A percentile compares a stretch with the other conserved stretches of the same genome.
Evolutionary conservation across 2,329 filamentous ascomycete genomes (phyloP).

Genomic region (Thielaviopsis musarum): DNA sequence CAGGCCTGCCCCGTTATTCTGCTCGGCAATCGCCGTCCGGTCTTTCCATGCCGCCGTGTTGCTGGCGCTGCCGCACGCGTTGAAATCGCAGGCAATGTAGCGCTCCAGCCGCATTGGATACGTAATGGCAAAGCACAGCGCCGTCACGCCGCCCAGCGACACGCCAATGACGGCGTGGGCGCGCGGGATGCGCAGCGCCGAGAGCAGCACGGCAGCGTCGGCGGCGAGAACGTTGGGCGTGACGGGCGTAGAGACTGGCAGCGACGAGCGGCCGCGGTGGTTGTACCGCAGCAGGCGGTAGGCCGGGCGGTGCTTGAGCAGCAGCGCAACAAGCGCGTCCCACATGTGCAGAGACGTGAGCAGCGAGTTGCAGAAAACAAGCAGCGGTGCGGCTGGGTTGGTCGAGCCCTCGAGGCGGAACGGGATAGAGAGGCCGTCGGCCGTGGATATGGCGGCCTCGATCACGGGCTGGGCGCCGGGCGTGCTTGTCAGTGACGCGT

Average conservation of each 20-base stretch:
- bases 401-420: constrained; percentile 62
- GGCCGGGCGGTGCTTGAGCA: constrained; percentile 41
- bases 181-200: constrained; percentile 49
- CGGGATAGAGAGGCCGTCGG: constrained; percentile 50
- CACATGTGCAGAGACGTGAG: constrained; percentile 67
- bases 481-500: constrained; percentile 19
- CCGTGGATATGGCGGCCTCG: constrained; percentile 39
- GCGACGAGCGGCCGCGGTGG: constrained; percentile 47
- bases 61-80: constrained; percentile 49
- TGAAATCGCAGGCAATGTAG: constrained; percentile 67
- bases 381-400: constrained; percentile 47
- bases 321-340: constrained; percentile 52
- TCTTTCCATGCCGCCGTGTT: constrained; percentile 71
- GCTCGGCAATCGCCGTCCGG: constrained; percentile 50
- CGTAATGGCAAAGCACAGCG: constrained; percentile 53
- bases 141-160: constrained; percentile 64
- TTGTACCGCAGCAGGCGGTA: constrained; percentile 66
- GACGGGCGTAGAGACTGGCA: constrained; percentile 31
- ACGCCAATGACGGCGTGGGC: constrained; percentile 58
- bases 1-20: constrained; percentile 40
- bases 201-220: constrained; percentile 50
- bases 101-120: constrained; percentile 40
- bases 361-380: constrained; percentile 67
- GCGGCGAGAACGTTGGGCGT: constrained; percentile 49
- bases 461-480: constrained; percentile 42